Evolutionary conservation across 192 early-diverging fungal genomes (phyloP).

Genomic region (Coemansia sp.): DNA sequence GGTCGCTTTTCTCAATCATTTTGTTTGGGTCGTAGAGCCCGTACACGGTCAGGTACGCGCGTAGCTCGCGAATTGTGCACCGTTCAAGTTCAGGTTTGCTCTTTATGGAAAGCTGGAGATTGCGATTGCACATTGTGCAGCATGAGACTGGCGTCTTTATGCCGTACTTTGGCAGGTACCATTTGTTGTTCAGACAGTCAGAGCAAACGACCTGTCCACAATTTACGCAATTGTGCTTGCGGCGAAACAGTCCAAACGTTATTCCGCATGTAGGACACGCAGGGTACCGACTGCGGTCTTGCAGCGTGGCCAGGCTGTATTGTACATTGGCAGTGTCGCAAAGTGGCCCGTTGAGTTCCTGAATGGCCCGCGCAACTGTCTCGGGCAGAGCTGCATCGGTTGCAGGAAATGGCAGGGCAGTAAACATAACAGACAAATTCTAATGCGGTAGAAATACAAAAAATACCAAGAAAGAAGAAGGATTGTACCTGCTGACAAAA

Average conservation of each 20-base stretch:
- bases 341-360: slow-evolving; percentile 32
- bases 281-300: slow-evolving; percentile 34
- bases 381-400: slow-evolving; percentile 24
- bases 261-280: slow-evolving; percentile 49
- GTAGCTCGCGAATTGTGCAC: slow-evolving; percentile 36
- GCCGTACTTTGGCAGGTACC: slow-evolving; percentile 56
- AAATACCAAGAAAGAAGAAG: background rate
- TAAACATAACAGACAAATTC: slow-evolving; percentile 13
- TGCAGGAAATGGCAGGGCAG: slow-evolving; percentile 44
- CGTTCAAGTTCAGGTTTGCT: slow-evolving; percentile 23
- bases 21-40: slow-evolving; percentile 36
- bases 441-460: background rate
- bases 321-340: slow-evolving; percentile 22
- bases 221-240: slow-evolving; percentile 29
- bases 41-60: slow-evolving; percentile 40
- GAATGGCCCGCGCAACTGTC: slow-evolving; percentile 18
- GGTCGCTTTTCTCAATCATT: slow-evolving; percentile 49
- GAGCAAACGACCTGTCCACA: slow-evolving; percentile 49
- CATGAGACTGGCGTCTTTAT: slow-evolving; percentile 30
- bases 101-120: slow-evolving; percentile 41
- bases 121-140: slow-evolving; percentile 44
- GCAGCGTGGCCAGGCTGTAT: slow-evolving; percentile 32
- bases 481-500: background rate
- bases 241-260: slow-evolving; percentile 45
- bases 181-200: slow-evolving; percentile 37